Percentiles rank a stretch among this genome's conserved stretches.
Conservation (phyloP, 495 filamentous ascomycete species). For the Xylaria scruposa region DNA sequence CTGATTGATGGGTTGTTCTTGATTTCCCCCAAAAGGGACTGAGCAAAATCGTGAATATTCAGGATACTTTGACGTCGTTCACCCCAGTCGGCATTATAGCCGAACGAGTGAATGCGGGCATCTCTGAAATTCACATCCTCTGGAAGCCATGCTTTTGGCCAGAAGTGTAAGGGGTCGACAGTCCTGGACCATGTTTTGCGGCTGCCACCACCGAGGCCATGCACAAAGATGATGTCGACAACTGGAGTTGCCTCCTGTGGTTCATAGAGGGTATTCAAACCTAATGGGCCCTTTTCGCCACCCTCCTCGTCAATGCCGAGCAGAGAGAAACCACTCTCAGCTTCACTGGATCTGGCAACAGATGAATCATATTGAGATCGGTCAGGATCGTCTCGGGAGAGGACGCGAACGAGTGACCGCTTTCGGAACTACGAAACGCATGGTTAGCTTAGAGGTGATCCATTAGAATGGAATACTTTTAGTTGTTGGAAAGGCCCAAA, state of each 20-base stretch:
- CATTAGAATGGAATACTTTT: not conserved
- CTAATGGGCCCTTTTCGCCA: slow-evolving; percentile 33
- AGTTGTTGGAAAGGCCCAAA: slow-evolving; percentile 6
- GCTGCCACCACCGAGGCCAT: slow-evolving; percentile 43
- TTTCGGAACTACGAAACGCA: slow-evolving; percentile 11
- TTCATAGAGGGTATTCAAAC: slow-evolving; percentile 46
- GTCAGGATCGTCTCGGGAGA: slow-evolving; percentile 12
- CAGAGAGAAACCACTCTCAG: slow-evolving; percentile 11
- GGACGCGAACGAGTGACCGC: slow-evolving; percentile 17
- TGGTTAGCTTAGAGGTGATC: slow-evolving; percentile 5
- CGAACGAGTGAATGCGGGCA: slow-evolving; percentile 39
- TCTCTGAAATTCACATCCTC: slow-evolving; percentile 36
- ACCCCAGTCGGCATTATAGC: slow-evolving; percentile 42
- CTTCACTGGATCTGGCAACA: slow-evolving; percentile 7
- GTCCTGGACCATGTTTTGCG: slow-evolving; percentile 43
- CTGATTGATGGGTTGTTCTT: slow-evolving; percentile 42
- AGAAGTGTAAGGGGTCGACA: slow-evolving; percentile 34
- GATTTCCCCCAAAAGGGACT: slow-evolving; percentile 48
- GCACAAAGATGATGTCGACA: slow-evolving; percentile 49
- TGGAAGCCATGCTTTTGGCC: slow-evolving; percentile 43
- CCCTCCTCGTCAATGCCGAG: slow-evolving; percentile 28
- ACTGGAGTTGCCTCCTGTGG: slow-evolving; percentile 31
- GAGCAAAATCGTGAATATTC: slow-evolving; percentile 53
- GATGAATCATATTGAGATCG: slow-evolving; percentile 10
- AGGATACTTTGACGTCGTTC: slow-evolving; percentile 43